Conservation (phyloP, 2,329 filamentous ascomycete species). For the Apiospora hydei region DNA sequence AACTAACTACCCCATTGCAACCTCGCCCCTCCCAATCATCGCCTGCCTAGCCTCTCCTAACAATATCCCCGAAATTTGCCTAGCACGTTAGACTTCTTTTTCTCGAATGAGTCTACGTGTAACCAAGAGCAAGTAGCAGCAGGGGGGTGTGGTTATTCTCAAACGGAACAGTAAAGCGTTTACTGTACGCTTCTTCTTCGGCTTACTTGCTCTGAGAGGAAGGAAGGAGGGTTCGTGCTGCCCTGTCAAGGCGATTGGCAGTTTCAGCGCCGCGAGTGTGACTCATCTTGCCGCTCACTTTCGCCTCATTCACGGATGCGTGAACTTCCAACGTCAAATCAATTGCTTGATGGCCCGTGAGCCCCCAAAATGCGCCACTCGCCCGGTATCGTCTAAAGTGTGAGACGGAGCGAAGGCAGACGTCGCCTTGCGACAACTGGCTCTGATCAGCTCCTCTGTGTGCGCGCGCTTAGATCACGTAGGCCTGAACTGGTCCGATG, state of each 20-base stretch:
- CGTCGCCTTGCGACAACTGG: slow-evolving; percentile 6
- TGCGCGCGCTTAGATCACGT: background rate
- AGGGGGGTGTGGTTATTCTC: background rate
- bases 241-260: background rate
- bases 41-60: slow-evolving; percentile 6
- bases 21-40: background rate
- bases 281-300: slow-evolving; percentile 2
- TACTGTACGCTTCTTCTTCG: background rate
- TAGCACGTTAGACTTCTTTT: background rate
- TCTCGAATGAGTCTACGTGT: background rate
- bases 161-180: slow-evolving; percentile 12
- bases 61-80: slow-evolving; percentile 3
- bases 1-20: background rate
- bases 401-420: background rate
- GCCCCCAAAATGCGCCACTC: background rate
- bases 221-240: background rate
- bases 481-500: background rate
- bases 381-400: background rate
- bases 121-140: background rate
- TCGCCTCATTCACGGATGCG: slow-evolving; percentile 7
- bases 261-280: slow-evolving; percentile 1
- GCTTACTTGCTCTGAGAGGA: background rate
- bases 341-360: background rate
- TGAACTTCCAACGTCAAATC: slow-evolving; percentile 1
- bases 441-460: background rate